Evolutionary conservation across 306 rosid species (phyloP).

Genomic region (Malus sylvestris): DNA sequence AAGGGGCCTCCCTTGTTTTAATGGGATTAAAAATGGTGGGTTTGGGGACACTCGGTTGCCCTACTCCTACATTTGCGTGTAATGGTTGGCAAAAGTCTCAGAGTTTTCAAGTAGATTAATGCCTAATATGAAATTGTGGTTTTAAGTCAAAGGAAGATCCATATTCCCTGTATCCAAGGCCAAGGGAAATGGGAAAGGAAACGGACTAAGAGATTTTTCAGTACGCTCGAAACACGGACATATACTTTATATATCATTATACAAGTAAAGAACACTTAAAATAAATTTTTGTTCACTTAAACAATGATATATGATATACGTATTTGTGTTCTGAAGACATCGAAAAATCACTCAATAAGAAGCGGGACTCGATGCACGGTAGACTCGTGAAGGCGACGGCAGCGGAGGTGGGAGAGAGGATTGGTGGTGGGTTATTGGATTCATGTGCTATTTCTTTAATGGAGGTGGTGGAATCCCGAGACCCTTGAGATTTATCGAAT

Average conservation of each 20-base stretch:
- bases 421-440: slow-evolving; percentile 25
- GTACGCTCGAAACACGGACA: rapidly evolving
- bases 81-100: background rate
- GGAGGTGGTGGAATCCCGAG: slow-evolving; percentile 9
- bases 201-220: background rate
- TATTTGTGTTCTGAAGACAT: rapidly evolving
- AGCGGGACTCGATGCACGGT: slow-evolving; percentile 10
- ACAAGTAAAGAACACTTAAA: rapidly evolving
- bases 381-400: slow-evolving; percentile 98
- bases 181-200: slow-evolving; percentile 10
- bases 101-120: background rate
- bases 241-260: rapidly evolving
- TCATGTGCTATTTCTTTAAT: slow-evolving; percentile 31
- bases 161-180: slow-evolving; percentile 44
- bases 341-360: no score
- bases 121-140: background rate
- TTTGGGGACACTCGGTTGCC: slow-evolving; percentile 16
- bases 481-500: background rate
- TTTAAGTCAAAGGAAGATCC: slow-evolving; percentile 56
- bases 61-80: slow-evolving; percentile 51
- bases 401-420: slow-evolving; percentile 19
- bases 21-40: slow-evolving; percentile 13
- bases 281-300: rapidly evolving
- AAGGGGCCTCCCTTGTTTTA: background rate
- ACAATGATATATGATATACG: no score